Conservation (phyloP, 2,329 filamentous ascomycete species). For the Claviceps cyperi region DNA sequence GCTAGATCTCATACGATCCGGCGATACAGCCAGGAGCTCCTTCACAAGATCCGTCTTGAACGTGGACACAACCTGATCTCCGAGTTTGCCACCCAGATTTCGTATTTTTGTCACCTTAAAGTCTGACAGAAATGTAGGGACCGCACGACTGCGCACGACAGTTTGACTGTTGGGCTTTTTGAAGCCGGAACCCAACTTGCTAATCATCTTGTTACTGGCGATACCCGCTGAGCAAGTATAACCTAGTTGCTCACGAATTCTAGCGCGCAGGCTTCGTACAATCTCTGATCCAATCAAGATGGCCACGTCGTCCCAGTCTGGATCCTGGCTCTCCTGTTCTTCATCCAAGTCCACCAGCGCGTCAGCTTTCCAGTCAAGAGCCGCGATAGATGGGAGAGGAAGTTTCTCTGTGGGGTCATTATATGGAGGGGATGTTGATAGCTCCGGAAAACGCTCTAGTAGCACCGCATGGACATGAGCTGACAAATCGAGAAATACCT, state of each 20-base stretch:
- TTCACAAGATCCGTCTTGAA: slow-evolving; percentile 71
- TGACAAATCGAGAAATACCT: slow-evolving; percentile 87
- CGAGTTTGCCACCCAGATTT: slow-evolving; percentile 88
- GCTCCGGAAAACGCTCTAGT: slow-evolving; percentile 61
- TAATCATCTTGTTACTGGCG: slow-evolving; percentile 84
- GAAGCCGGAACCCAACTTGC: slow-evolving; percentile 80
- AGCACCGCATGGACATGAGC: slow-evolving; percentile 66
- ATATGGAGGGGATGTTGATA: slow-evolving; percentile 50
- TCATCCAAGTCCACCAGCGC: slow-evolving; percentile 67
- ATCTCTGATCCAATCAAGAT: slow-evolving; percentile 83
- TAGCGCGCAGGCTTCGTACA: slow-evolving; percentile 56
- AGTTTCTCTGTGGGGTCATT: slow-evolving; percentile 58
- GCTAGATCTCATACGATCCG: slow-evolving; percentile 64
- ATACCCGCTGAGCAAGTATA: slow-evolving; percentile 91
- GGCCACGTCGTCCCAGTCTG: slow-evolving; percentile 92
- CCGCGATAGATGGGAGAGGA: slow-evolving; percentile 53
- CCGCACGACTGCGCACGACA: slow-evolving; percentile 74
- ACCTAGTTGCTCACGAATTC: slow-evolving; percentile 53
- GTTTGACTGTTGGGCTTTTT: slow-evolving; percentile 94
- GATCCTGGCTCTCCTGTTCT: slow-evolving; percentile 62
- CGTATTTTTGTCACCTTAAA: slow-evolving; percentile 94
- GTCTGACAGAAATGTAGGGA: slow-evolving; percentile 60
- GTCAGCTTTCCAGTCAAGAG: slow-evolving; percentile 71
- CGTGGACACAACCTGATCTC: slow-evolving; percentile 66
- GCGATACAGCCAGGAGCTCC: slow-evolving; percentile 56